Evolutionary conservation across 2,329 filamentous ascomycete species (phyloP), one percentile per base, ranked within the genome.

Genomic region (Aspergillus glaucus): DNA sequence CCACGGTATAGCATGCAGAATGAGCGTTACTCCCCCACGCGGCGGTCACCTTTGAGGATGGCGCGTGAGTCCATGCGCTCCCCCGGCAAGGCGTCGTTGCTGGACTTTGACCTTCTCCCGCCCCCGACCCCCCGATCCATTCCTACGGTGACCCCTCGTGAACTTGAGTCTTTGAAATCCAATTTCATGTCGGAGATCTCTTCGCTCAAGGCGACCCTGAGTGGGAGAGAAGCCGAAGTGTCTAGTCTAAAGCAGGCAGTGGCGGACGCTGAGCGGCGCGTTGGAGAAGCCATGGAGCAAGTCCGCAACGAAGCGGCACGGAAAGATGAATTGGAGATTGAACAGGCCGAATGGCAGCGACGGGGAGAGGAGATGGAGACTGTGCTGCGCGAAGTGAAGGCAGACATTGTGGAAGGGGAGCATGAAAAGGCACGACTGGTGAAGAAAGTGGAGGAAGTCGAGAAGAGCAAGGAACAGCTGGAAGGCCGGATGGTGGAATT

Each of bases 61-160:
- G 64, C 68, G 28, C 59, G 62, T 4, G 64, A 69, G 28, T 60
- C 63, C 6, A 62, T 64, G 44, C 60, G 66, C 15, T 66, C 68
- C 3, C 68, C 69, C 3, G 68, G 67, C 42, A 82, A 87, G 57
- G 77, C 82, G 30, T 88, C 86, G 61, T 79, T 93, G 40, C 80
- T 94, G 43, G 89, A 95, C 68, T 93, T 94, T 64, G 93, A 97
- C 61, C 86, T 97, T 8, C 90, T 91, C n/a, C 89, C 92, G 0
- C 84, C 90, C 57, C 90, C 92, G 2, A 97, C 93, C 0, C 93
- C 93, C 12, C 84, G 92, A 53, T 95, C 89, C 48, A 81, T 97
- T 34, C 93, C 93, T 0, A 88, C 86, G 7, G 86, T 97, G 57
- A 95, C 91, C 2, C 88, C 93, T 1, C 84, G 93, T 30, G 93